Percentiles rank a stretch among this genome's conserved stretches.
Conservation (phyloP, 129 eudicot genomes). For the Artemisia tridentata region DNA sequence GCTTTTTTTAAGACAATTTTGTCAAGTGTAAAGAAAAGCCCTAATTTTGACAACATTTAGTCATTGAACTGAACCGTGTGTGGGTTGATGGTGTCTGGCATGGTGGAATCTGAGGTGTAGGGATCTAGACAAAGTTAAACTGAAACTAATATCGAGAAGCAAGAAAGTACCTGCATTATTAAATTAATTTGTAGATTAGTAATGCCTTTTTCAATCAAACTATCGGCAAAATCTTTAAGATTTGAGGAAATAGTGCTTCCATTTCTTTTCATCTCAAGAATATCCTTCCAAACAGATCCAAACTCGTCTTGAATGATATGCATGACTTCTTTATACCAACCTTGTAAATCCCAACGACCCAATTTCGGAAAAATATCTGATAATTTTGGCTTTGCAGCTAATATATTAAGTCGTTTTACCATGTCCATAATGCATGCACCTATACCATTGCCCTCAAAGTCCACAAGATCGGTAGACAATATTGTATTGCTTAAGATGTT, state of each 20-base stretch:
- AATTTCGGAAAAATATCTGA: conserved; percentile 34
- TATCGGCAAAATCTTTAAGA: too few species aligned
- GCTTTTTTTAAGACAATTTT: too few species aligned
- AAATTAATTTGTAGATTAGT: too few species aligned
- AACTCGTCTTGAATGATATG: conserved; percentile 15
- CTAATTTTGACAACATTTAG: too few species aligned
- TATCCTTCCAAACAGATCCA: conserved; percentile 24
- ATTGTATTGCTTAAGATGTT: conserved; percentile 31
- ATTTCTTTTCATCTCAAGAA: conserved; percentile 7
- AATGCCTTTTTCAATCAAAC: too few species aligned
- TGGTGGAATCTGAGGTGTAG: too few species aligned
- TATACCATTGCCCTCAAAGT: conserved; percentile 21
- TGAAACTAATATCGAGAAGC: too few species aligned
- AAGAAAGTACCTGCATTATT: too few species aligned
- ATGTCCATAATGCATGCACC: conserved; percentile 3
- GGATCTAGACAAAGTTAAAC: too few species aligned
- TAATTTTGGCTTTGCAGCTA: conserved; percentile 20
- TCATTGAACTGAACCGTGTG: too few species aligned
- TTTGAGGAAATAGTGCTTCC: background rate
- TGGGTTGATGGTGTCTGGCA: too few species aligned
- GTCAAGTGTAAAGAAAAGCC: too few species aligned
- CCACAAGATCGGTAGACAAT: conserved; percentile 31
- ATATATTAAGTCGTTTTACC: conserved; percentile 17
- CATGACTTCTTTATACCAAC: conserved; percentile 22
- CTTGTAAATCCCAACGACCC: conserved; percentile 31